Evolutionary conservation across 2,329 filamentous ascomycete species (phyloP).

Genomic region (Sporothrix mexicana): DNA sequence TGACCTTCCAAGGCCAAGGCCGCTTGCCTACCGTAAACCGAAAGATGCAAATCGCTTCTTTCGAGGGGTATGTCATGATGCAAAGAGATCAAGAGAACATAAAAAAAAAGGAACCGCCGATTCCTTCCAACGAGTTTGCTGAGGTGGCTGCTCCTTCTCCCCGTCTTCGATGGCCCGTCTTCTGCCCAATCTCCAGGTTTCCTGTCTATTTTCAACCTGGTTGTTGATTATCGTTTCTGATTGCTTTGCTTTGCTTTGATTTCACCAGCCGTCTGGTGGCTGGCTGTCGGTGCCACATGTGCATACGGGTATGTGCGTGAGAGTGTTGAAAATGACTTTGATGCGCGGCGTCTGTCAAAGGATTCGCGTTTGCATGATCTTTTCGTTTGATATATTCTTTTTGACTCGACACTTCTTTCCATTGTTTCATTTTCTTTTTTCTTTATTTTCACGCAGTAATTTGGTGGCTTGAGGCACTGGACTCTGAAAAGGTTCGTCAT

Average conservation of each 20-base stretch:
- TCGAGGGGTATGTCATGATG: neutral
- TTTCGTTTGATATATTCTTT: neutral
- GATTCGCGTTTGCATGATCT: neutral
- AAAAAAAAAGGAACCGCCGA: too few relatives aligned
- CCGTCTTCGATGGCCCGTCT: neutral
- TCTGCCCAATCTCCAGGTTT: neutral
- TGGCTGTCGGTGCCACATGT: neutral
- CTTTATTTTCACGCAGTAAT: neutral
- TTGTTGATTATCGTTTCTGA: too few relatives aligned
- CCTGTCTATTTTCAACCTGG: neutral
- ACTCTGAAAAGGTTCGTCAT: neutral
- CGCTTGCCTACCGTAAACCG: too few relatives aligned
- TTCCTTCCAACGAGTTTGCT: too few relatives aligned
- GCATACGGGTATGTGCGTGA: neutral
- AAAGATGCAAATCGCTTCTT: neutral
- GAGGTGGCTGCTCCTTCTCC: neutral
- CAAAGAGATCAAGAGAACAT: too few relatives aligned
- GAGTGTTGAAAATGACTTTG: neutral
- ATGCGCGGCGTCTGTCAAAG: neutral
- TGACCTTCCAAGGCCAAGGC: too few relatives aligned
- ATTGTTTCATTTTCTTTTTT: neutral
- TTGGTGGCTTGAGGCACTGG: conserved; percentile 14
- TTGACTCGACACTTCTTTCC: neutral
- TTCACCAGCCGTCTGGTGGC: neutral
- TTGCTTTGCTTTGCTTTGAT: too few relatives aligned